Evolutionary conservation across 2,329 filamentous ascomycete species (phyloP).

Genomic region (Emmonsiellopsis sp.): DNA sequence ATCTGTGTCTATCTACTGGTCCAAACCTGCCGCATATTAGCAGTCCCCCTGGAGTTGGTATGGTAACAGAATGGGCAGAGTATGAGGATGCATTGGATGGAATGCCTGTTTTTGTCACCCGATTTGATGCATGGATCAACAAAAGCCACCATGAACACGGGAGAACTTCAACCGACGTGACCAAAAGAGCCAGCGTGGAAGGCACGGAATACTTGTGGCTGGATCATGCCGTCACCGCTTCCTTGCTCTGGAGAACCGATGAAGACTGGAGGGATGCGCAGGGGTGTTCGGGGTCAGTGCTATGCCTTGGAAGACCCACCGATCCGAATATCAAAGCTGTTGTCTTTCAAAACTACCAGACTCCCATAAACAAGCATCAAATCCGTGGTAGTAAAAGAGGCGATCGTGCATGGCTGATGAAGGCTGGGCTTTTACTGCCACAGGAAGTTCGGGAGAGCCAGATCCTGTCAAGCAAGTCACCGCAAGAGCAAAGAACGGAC

Average conservation of each 20-base stretch:
- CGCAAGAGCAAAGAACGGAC: background rate
- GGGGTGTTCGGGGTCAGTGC: background rate
- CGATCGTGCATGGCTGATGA: background rate
- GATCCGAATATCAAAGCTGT: background rate
- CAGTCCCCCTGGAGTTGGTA: background rate
- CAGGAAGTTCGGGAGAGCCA: background rate
- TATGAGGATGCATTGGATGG: conserved; percentile 7
- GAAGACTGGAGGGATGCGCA: background rate
- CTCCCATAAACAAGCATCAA: background rate
- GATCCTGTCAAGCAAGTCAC: background rate
- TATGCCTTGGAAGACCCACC: background rate
- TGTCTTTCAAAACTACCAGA: background rate
- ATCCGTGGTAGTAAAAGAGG: background rate
- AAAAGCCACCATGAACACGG: background rate
- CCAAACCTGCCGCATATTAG: background rate
- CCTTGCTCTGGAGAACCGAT: background rate
- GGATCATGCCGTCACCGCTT: background rate
- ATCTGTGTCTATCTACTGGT: conserved; percentile 6
- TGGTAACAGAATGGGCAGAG: conserved; percentile 2
- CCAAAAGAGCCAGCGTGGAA: conserved; percentile 1
- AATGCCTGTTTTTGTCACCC: conserved; percentile 4
- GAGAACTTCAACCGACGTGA: background rate
- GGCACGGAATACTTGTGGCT: conserved; percentile 9
- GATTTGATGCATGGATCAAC: background rate
- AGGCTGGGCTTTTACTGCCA: conserved; percentile 1